Evolutionary conservation across 2,329 filamentous ascomycete species (phyloP), one percentile per base, ranked within the genome.

Genomic region (Aspergillus sp.): DNA sequence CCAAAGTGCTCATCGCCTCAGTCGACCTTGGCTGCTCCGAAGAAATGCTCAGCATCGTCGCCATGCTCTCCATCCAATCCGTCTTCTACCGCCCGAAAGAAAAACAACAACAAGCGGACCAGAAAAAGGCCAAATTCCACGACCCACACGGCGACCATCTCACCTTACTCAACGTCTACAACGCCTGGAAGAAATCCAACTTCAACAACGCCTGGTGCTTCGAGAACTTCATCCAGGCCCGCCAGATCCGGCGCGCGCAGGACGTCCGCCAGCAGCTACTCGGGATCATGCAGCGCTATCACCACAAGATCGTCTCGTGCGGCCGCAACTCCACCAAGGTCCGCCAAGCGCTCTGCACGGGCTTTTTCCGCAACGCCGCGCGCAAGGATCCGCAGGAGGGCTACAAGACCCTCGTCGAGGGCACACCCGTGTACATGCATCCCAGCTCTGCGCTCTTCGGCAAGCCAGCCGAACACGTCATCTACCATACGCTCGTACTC

Each of bases 71-170:
- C 45, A 88, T 95, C 9, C 88, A 90, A 59, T 91, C 87, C 3
- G 87, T 97, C 48, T 99, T 98, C 79, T 96, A 97, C 77, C 89
- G 96, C 0, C 95, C 96, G 0, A 97, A 97, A 72, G 96, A 99
- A 74, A 99, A 99, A 80, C 94, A 98, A 73, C 85, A 91, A 52
- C 92, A 97, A 76, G 95, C 96, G 3, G 95, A 99, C 73, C 92
- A 97, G 77, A 98, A 98, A 82, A 97, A 97, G 79, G 85, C 93
- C 67, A 97, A 97, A 76, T 99, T 99, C 80, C 92, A 97, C 79
- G 95, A 99, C 72, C 91, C 94, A 0, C 88, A 92, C 60, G 95
- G 95, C 56, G 95, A 99, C 73, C 95, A 99, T 72, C 83, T 99
- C 13, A 99, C 95, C 0, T 84, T 98, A 0, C 86, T 99, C 48